Conservation (phyloP, 495 filamentous ascomycete genomes). For the Filosporella fistucella region DNA sequence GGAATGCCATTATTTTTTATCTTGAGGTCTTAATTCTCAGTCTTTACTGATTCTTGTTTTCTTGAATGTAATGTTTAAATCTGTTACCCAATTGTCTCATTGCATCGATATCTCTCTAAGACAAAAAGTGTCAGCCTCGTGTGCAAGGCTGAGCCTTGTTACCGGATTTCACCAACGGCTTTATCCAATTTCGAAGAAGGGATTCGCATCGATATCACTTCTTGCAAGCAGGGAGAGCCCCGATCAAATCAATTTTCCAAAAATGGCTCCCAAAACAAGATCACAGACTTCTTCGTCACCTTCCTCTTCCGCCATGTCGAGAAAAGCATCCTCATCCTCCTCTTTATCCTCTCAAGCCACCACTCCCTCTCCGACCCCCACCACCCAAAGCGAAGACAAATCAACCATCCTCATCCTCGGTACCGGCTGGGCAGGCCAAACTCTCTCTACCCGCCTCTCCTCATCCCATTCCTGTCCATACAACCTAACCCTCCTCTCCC, state of each 20-base stretch:
- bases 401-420: slow-evolving; percentile 1
- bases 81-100: background rate
- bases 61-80: background rate
- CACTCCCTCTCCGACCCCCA: background rate
- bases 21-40: background rate
- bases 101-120: background rate
- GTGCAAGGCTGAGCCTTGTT: background rate
- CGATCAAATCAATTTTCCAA: background rate
- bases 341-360: background rate
- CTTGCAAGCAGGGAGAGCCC: background rate
- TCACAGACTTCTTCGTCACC: background rate
- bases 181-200: background rate
- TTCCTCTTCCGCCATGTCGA: background rate
- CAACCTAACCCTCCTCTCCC: slow-evolving; percentile 1
- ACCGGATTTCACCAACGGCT: background rate
- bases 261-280: slow-evolving; percentile 4
- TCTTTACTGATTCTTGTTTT: background rate
- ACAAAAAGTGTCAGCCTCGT: background rate
- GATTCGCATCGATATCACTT: background rate
- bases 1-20: too few species aligned
- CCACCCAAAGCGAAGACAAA: background rate
- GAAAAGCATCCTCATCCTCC: background rate
- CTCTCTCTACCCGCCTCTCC: background rate
- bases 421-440: slow-evolving; percentile 10
- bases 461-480: background rate